These are phyloP conservation scores for Ustilago bromivora DNA, from an alignment of 1,284 basidiomycete species.

Conservation along the genomic window DNA sequence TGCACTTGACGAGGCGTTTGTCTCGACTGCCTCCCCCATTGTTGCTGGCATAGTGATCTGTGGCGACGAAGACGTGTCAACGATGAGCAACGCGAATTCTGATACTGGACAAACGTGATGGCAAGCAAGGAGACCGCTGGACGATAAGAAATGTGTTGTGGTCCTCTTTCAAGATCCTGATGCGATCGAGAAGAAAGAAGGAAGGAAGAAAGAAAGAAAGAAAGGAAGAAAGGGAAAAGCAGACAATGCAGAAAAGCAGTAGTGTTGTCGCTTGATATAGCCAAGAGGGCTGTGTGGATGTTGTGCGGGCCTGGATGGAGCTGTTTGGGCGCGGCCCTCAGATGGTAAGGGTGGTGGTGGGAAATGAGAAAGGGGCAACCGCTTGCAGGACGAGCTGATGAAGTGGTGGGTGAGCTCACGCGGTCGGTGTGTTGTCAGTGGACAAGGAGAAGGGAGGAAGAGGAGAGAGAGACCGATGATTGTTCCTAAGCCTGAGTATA, in stretches of 20 bases:
- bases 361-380: background rate
- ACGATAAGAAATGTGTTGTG: background rate
- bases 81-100: too few species aligned
- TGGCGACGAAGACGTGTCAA: background rate
- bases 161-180: background rate
- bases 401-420: constrained; percentile 7
- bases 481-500: background rate
- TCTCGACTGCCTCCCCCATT: constrained; percentile 9
- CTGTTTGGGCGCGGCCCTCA: background rate
- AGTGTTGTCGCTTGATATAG: background rate
- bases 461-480: background rate
- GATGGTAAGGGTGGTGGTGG: background rate
- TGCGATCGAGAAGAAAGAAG: background rate
- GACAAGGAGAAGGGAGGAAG: background rate
- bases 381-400: constrained; percentile 1
- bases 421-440: background rate
- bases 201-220: background rate
- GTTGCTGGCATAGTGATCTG: constrained; percentile 8
- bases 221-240: background rate
- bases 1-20: constrained; percentile 7
- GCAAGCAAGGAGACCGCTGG: background rate
- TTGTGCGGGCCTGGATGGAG: constrained; percentile 6
- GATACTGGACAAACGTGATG: background rate
- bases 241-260: background rate
- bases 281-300: background rate